These are phyloP conservation scores for Hypoxylon sp. DNA, from an alignment of 2,329 filamentous ascomycete genomes.

Conservation along the genomic window DNA sequence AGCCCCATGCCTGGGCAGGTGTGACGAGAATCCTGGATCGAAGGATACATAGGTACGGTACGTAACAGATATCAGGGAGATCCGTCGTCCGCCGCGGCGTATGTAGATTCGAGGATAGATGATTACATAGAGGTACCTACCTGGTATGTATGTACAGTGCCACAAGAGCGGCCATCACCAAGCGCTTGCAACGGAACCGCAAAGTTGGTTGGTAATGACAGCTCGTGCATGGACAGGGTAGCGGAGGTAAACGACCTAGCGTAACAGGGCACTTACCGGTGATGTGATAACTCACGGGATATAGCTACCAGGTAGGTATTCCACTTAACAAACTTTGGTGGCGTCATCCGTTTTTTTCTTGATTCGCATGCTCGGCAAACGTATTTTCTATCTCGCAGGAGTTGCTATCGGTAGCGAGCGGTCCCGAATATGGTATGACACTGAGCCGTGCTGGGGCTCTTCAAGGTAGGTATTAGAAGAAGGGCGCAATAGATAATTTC, in stretches of 20 bases:
- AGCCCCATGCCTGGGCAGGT: slow-evolving; percentile 30
- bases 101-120: slow-evolving; percentile 20
- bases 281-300: slow-evolving; percentile 32
- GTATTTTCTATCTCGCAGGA: slow-evolving; percentile 11
- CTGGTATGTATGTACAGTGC: too few relatives aligned
- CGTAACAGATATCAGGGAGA: slow-evolving; percentile 19
- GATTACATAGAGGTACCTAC: too few relatives aligned
- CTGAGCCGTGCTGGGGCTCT: slow-evolving; percentile 2
- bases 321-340: slow-evolving; percentile 9
- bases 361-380: slow-evolving; percentile 21
- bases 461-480: slow-evolving; percentile 5
- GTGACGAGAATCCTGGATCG: slow-evolving; percentile 26
- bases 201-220: slow-evolving; percentile 14
- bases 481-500: slow-evolving; percentile 13
- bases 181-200: slow-evolving; percentile 31
- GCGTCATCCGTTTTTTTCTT: slow-evolving; percentile 15
- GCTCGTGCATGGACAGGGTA: slow-evolving; percentile 24
- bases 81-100: slow-evolving; percentile 11
- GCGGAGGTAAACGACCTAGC: slow-evolving; percentile 13
- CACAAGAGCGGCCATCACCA: slow-evolving; percentile 27
- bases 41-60: slow-evolving; percentile 24
- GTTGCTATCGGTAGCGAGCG: background rate
- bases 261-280: slow-evolving; percentile 38
- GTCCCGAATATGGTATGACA: slow-evolving; percentile 10
- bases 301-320: too few relatives aligned